Evolutionary conservation across 2,329 filamentous ascomycete genomes (phyloP).

Genomic region (Xylaria sp.): DNA sequence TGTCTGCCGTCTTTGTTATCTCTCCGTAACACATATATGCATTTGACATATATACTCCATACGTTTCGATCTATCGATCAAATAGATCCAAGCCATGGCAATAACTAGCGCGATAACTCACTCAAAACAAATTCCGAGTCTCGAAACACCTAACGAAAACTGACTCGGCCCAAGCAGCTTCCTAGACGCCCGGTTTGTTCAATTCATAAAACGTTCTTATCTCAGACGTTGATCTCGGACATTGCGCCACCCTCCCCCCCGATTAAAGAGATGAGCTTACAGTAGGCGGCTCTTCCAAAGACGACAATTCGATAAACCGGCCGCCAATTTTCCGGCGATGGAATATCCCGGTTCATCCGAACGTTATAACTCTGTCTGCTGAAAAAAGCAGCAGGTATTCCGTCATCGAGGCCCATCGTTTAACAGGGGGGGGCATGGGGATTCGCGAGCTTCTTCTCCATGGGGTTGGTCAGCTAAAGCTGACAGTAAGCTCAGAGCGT

Average conservation of each 20-base stretch:
- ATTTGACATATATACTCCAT: too few relatives aligned
- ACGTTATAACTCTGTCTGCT: neutral
- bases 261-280: neutral
- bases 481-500: slow-evolving; percentile 22
- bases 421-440: slow-evolving; percentile 21
- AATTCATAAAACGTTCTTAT: slow-evolving; percentile 6
- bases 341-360: neutral
- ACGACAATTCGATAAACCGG: neutral
- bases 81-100: slow-evolving; percentile 1
- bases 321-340: neutral
- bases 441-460: neutral
- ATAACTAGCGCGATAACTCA: neutral
- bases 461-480: slow-evolving; percentile 12
- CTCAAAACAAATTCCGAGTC: neutral
- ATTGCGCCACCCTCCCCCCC: neutral
- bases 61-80: slow-evolving; percentile 5
- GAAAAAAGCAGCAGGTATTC: neutral
- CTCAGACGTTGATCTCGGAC: neutral
- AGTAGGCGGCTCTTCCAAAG: neutral
- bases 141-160: neutral
- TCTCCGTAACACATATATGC: slow-evolving; percentile 20
- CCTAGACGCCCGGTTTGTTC: neutral
- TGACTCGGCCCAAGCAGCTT: neutral
- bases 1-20: slow-evolving; percentile 24
- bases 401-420: neutral